Base-by-base conservation (phyloP, 164 flowering plant species). In the Kingdonia uniflora region DNA sequence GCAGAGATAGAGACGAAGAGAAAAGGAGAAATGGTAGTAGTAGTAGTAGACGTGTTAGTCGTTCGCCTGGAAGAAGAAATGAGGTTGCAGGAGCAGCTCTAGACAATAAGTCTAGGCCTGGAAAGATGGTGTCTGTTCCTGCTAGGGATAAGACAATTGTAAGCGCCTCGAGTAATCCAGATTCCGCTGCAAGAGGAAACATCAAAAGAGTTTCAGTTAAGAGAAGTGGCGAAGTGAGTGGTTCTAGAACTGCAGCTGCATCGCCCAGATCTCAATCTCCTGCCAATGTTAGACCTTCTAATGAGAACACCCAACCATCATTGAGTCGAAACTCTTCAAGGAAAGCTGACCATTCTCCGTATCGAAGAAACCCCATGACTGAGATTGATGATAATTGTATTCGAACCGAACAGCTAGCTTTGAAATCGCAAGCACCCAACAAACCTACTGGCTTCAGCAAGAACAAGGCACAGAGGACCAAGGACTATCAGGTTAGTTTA, bases 231-330 rank as follows among this genome's bases (percentile, higher is more conserved):
- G 79, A 47, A 68, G 49, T 14, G 57, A 55, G 68, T 19, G 55
- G 68, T 26, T 45, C 62, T 1, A 69, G 77, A 47, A 61, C 60
- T 33, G n/a, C n/a, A n/a, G 73, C 61, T 3, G 80, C 82, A 2
- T 80, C 95, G 0, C 95, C 97, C 0, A 70, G 97, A 1, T 77
- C 96, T 14, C 76, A 73, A 51, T 85, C 98, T 0, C 96, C 98
- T 10, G 92, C 84, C 0, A 73, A 70, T 58, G 49, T 58, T 22
- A 72, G 35, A 29, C 35, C 35, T 29, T 29, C 35, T 3, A 8
- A 8, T 29, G n/a, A n/a, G n/a, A n/a, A n/a, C n/a, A n/a, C n/a
- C 56, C 78, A 69, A 40, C 71, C 71, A 0, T 67, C 91, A 0
- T 78, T 87, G 4, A 88, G 95, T 55, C 79, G 99, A 15, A 86